Percentiles rank a stretch among this genome's conserved stretches.
Evolutionary conservation across 495 filamentous ascomycete species (phyloP).

Genomic region (Aspergillus sclerotiicarbonarius): DNA sequence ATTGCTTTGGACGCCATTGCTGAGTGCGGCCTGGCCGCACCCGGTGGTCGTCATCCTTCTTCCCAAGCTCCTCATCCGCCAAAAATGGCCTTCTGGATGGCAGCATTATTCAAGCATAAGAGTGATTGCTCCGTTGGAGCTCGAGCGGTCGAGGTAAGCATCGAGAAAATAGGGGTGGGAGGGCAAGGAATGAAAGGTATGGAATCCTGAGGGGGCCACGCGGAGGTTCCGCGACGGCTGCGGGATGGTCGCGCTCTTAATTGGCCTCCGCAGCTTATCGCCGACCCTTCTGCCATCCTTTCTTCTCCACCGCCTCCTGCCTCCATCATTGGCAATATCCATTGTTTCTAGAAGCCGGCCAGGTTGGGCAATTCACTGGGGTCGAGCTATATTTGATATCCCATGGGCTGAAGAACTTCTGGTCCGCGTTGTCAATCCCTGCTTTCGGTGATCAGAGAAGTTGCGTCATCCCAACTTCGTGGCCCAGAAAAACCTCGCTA

Average conservation of each 20-base stretch:
- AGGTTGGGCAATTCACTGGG: background rate
- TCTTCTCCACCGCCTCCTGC: background rate
- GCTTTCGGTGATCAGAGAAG: background rate
- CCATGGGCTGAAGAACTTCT: background rate
- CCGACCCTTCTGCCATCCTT: background rate
- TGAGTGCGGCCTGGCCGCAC: constrained; percentile 24
- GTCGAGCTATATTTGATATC: background rate
- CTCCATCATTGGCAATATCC: no score
- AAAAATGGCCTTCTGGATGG: constrained; percentile 45
- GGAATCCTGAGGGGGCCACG: background rate
- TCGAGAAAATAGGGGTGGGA: constrained; percentile 5
- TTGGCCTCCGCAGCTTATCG: background rate
- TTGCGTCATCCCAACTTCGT: background rate
- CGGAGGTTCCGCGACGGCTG: background rate
- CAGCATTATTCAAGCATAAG: constrained; percentile 35
- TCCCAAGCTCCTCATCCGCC: constrained; percentile 66
- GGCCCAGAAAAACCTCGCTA: background rate
- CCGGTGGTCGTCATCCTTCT: constrained; percentile 65
- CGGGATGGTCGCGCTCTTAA: background rate
- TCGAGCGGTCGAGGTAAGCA: constrained; percentile 8
- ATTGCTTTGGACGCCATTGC: constrained; percentile 27
- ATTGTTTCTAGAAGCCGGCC: background rate
- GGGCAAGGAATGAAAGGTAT: constrained; percentile 6
- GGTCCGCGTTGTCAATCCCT: background rate
- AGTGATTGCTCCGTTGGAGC: constrained; percentile 21